A percentile compares a stretch with the other conserved stretches of the same genome.
Conservation (phyloP, 2,329 filamentous ascomycete species). For the Monosporascus sp. region DNA sequence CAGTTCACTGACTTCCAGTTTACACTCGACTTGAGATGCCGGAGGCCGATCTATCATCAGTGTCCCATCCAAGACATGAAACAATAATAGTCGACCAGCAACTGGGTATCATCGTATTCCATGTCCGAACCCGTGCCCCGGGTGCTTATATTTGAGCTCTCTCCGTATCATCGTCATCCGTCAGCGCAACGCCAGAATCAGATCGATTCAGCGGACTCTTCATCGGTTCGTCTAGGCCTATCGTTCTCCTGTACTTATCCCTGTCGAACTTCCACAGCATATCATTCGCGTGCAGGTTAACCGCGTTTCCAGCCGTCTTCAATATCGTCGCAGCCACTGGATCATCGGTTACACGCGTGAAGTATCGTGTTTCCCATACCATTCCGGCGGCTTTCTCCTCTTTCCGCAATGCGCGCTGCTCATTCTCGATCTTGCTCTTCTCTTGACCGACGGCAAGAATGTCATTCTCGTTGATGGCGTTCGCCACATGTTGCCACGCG, state of each 20-base stretch:
- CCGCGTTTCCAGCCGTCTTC: not conserved
- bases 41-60: too few species aligned
- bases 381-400: constrained; percentile 16
- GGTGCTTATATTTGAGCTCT: not conserved
- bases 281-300: constrained; percentile 3
- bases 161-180: not conserved
- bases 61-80: too few species aligned
- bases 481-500: constrained; percentile 83
- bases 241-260: constrained; percentile 15
- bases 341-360: constrained; percentile 12
- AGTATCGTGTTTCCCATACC: constrained; percentile 20
- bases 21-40: too few species aligned
- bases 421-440: constrained; percentile 86
- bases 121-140: not conserved
- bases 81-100: too few species aligned
- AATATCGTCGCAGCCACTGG: constrained; percentile 13
- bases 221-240: constrained; percentile 9
- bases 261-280: constrained; percentile 23
- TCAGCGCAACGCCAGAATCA: constrained; percentile 19
- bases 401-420: constrained; percentile 53
- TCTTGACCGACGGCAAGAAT: constrained; percentile 75
- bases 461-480: constrained; percentile 74
- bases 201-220: constrained; percentile 21
- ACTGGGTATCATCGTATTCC: too few species aligned
- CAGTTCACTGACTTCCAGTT: too few species aligned